These are phyloP conservation scores for Metarhizium brunneum DNA, from an alignment of 2,329 filamentous ascomycete genomes.

Conservation along the genomic window DNA sequence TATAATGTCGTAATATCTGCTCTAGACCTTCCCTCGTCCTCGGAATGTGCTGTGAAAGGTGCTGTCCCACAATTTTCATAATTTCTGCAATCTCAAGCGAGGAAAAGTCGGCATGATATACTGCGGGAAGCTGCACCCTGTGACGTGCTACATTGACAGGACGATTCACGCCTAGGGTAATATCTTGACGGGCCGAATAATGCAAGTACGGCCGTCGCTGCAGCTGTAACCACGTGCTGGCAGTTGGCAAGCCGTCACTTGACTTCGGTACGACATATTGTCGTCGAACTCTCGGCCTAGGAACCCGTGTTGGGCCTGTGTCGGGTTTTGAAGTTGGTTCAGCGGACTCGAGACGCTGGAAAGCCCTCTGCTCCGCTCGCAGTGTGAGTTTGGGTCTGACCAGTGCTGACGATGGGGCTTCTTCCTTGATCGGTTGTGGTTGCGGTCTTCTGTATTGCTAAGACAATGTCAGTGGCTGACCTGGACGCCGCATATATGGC, in stretches of 20 bases:
- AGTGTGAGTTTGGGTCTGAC: neutral
- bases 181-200: slow-evolving; percentile 16
- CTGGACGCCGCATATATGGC: neutral
- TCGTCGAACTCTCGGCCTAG: neutral
- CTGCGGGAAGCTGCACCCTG: slow-evolving; percentile 3
- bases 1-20: slow-evolving; percentile 10
- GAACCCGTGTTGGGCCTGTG: neutral
- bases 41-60: slow-evolving; percentile 8
- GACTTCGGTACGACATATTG: neutral
- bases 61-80: slow-evolving; percentile 11
- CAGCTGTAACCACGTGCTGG: slow-evolving; percentile 3
- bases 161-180: slow-evolving; percentile 14
- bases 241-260: neutral
- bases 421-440: neutral
- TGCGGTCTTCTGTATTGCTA: neutral
- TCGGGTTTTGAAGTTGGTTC: neutral
- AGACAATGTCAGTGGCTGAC: neutral
- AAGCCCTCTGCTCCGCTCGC: neutral
- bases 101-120: slow-evolving; percentile 39
- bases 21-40: slow-evolving; percentile 12
- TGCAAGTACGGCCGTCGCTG: slow-evolving; percentile 16
- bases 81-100: slow-evolving; percentile 25
- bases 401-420: neutral
- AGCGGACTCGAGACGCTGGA: neutral
- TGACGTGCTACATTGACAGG: slow-evolving; percentile 3